Base-by-base conservation (phyloP, 768 basidiomycete species). In the Galerina sulciceps region DNA sequence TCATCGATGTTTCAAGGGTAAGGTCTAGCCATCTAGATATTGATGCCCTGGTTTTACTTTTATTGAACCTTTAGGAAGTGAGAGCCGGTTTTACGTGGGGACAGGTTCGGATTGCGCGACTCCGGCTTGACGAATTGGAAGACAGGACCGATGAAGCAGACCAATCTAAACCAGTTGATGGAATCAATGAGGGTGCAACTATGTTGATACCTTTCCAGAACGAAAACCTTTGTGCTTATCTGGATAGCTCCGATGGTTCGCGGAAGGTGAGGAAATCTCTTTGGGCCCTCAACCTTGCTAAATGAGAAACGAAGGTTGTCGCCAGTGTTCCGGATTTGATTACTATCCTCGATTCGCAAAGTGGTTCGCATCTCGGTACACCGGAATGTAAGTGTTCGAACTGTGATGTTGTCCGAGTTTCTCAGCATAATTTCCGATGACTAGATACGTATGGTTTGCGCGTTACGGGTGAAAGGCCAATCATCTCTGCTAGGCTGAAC, bases 291-390 rank as follows among this genome's bases (percentile, higher is more conserved):
- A 4, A 20, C 14, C 11, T 17, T 20, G 37, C 10, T 20, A 22
- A 23, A 9, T 31, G 10, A 10, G 14, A 20, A 11, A n/a, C 11
- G n/a, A 36, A 83, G 79, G 72, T 85, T 38, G 71, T 83, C 1
- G 83, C 80, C 34, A 78, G 79, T 35, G 88, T 90, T 10, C 88
- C 88, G 3, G 88, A 89, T 67, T 75, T 90, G 22, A 86, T 89
- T 53, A 75, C 82, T 0, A 82, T 89, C 10, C 70, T 89, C 10
- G 87, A 90, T 61, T 81, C 84, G 18, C 85, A 86, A 61, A 85
- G 74, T 56, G 88, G 87, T 0, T 74, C 79, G 3, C 82, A 85
- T 31, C 72, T 90, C 8, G 87, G 88, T 13, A 87, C 86, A 1
- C 88, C 80, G 20, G 81, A 88, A 57, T 69, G 70, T 66, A 61